These are phyloP conservation scores for Lunasporangiospora selenospora DNA, from an alignment of 192 early-diverging fungal genomes.

Conservation along the genomic window DNA sequence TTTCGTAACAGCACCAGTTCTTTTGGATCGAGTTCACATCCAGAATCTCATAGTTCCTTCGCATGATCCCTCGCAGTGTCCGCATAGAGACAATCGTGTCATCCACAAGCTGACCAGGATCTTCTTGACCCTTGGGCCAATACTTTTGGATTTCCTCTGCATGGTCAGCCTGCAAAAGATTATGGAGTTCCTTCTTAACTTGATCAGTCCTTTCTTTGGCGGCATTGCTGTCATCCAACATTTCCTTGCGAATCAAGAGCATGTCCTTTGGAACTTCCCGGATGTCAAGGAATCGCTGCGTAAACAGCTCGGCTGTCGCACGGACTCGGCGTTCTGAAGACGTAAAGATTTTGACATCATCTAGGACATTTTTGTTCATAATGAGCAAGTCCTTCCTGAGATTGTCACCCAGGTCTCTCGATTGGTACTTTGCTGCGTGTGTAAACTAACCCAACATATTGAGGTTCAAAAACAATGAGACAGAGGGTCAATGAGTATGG, in stretches of 20 bases:
- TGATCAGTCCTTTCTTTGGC: slow-evolving; percentile 94
- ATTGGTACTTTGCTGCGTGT: slow-evolving; percentile 90
- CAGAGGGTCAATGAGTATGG: too few relatives aligned
- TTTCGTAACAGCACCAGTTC: slow-evolving; percentile 93
- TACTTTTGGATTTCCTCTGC: slow-evolving; percentile 28
- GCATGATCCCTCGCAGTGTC: slow-evolving; percentile 76
- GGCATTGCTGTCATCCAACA: slow-evolving; percentile 94
- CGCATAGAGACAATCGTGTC: slow-evolving; percentile 75
- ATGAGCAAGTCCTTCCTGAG: slow-evolving; percentile 91
- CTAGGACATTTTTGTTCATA: slow-evolving; percentile 85
- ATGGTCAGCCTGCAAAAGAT: slow-evolving; percentile 50
- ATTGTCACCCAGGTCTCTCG: slow-evolving; percentile 92
- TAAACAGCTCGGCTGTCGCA: slow-evolving; percentile 82
- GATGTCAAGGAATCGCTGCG: slow-evolving; percentile 66
- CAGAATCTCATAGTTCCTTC: slow-evolving; percentile 70
- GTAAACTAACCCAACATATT: slow-evolving; percentile 70
- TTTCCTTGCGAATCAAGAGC: slow-evolving; percentile 82
- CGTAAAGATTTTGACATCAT: slow-evolving; percentile 86
- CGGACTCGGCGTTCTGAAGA: slow-evolving; percentile 89
- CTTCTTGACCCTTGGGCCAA: slow-evolving; percentile 52
- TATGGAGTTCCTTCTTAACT: slow-evolving; percentile 77
- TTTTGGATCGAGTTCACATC: slow-evolving; percentile 69
- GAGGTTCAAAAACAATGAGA: not conserved
- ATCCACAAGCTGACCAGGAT: slow-evolving; percentile 60
- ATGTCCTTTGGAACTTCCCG: slow-evolving; percentile 62